phyloP scores from a whole-genome alignment of 192 early-diverging fungal genomes.

The Linnemannia exigua region DNA sequence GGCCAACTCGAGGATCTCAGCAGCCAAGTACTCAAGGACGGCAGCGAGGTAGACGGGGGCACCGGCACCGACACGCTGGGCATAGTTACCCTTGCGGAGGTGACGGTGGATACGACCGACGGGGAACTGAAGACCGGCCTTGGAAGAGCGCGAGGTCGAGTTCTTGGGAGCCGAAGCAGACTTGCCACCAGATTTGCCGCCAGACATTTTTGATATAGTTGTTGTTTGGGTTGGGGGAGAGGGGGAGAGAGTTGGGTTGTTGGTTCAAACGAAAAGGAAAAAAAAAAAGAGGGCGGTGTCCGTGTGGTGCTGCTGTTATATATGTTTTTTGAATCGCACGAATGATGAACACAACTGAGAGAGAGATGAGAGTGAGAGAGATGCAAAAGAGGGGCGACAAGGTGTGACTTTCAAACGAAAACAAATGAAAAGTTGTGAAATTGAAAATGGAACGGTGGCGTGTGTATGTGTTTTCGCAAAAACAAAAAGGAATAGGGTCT shows the following conservation, averaged over 20 bases:
- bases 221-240: slow-evolving; percentile 12
- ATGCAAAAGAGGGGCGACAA: not conserved
- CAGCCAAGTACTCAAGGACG: slow-evolving; percentile 95
- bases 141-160: slow-evolving; percentile 78
- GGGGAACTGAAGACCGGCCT: slow-evolving; percentile 97
- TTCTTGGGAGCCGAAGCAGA: slow-evolving; percentile 76
- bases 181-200: slow-evolving; percentile 82
- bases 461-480: not conserved
- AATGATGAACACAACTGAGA: not conserved
- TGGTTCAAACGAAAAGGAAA: slow-evolving; percentile 25
- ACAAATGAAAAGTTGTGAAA: not conserved
- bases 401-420: not conserved
- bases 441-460: not conserved
- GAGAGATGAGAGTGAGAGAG: not conserved
- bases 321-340: not conserved
- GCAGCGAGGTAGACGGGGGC: slow-evolving; percentile 97
- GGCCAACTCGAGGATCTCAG: slow-evolving; percentile 97
- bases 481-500: not conserved
- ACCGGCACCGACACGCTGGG: slow-evolving; percentile 92
- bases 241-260: slow-evolving; percentile 13
- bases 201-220: slow-evolving; percentile 64
- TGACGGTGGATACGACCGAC: slow-evolving; percentile 98
- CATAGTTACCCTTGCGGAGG: slow-evolving; percentile 95
- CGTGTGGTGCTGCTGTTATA: slow-evolving; percentile 3
- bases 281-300: slow-evolving; percentile 17